Evolutionary conservation across 306 rosid species (phyloP), one percentile per base, ranked within the genome.

Genomic region (Cucumis melo): DNA sequence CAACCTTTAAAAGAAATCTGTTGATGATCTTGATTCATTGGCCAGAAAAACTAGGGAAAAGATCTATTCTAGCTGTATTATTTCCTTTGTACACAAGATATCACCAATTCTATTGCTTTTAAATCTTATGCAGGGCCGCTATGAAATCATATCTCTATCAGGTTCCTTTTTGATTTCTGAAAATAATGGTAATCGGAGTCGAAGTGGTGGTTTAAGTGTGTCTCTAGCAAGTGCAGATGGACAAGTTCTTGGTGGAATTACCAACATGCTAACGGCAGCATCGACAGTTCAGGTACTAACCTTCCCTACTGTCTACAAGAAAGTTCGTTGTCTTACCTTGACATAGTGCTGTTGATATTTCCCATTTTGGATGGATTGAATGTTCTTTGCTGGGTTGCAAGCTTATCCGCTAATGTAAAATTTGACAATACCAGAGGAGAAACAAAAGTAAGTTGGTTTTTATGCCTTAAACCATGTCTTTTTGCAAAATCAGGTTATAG

Each of bases 141-240:
- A 89, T 73, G 93, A 95, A 82, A 95, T 95, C 81, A 78, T 95
- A 65, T 87, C 93, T 85, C 76, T 95, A 87, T 92, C 98, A 58
- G 99, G 99, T 67, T 92, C 98, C 73, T 95, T 89, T 84, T 84
- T 95, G 83, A 96, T 95, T 79, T 88, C 97, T 2, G 98, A 92
- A 79, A 97, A 89, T 75, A 93, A 95, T 53, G 96, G 93, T 27
- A 85, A 89, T 39, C 96, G 85, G 39, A 83, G 77, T 78, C 89
- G 96, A 84, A 90, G 88, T 0, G 98, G 99, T 29, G 91, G 99
- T 29, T 42, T 95, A 42, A 95, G 99, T 46, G 97, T 82, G 79
- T 95, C 99, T 62, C 97, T 95, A 62, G 83, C 93, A 60, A 89
- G 91, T 79, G 86, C 93, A 3, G 96, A 94, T 59, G 98, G 99